Evolutionary conservation across 306 rosid genomes (phyloP).

Genomic region (peach (Prunus persica)): DNA sequence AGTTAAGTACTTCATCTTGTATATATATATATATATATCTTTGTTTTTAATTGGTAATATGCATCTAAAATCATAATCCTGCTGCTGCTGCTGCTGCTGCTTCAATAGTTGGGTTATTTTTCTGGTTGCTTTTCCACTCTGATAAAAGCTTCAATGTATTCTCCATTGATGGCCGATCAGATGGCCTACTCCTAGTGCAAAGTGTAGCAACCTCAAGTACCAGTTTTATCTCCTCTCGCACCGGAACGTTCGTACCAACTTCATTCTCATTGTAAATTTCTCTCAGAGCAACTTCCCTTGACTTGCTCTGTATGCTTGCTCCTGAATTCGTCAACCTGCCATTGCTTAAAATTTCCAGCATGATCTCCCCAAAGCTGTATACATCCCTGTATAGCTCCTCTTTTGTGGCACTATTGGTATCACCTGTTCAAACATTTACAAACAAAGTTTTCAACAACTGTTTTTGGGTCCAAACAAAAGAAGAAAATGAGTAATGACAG

Average conservation of each 20-base stretch:
- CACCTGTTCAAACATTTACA: slow-evolving; percentile 38
- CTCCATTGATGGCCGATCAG: slow-evolving; percentile 72
- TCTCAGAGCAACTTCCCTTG: slow-evolving; percentile 51
- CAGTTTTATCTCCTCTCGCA: slow-evolving; percentile 52
- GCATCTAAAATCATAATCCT: slow-evolving; percentile 25
- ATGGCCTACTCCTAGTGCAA: slow-evolving; percentile 63
- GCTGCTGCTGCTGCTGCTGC: slow-evolving; percentile 24
- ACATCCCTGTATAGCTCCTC: slow-evolving; percentile 71
- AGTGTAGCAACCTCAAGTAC: slow-evolving; percentile 66
- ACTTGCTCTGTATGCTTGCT: slow-evolving; percentile 52
- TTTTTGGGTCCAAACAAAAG: slow-evolving; percentile 6
- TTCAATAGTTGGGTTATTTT: slow-evolving; percentile 30
- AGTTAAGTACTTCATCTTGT: slow-evolving; percentile 27
- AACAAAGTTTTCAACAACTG: background rate
- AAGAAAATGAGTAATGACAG: background rate
- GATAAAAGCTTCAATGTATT: slow-evolving; percentile 66
- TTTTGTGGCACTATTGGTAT: slow-evolving; percentile 38
- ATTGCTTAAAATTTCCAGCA: slow-evolving; percentile 59
- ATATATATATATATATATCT: slow-evolving; percentile 12
- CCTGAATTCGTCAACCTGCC: slow-evolving; percentile 59
- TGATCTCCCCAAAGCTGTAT: slow-evolving; percentile 68
- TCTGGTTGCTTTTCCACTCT: slow-evolving; percentile 38
- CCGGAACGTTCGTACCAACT: slow-evolving; percentile 36
- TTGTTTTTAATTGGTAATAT: slow-evolving; percentile 14
- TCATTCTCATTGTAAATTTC: slow-evolving; percentile 63